Conservation (phyloP, 768 basidiomycete species). For the Russula foetens region DNA sequence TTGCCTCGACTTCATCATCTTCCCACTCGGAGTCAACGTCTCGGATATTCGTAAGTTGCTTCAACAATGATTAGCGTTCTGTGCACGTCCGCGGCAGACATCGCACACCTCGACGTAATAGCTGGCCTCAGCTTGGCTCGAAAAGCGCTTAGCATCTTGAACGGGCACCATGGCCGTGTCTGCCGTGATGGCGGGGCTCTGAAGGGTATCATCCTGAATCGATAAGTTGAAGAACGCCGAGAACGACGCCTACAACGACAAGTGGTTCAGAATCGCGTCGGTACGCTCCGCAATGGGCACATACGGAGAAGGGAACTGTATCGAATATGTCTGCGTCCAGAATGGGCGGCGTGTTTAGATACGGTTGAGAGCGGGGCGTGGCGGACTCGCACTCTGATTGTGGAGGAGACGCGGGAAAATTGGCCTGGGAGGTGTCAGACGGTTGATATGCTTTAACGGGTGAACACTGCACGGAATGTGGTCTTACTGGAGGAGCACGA, state of each 20-base stretch:
- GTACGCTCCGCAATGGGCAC: background rate
- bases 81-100: background rate
- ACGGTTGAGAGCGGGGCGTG: conserved; percentile 7
- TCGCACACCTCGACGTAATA: conserved; percentile 19
- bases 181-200: background rate
- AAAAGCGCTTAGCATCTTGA: conserved; percentile 2
- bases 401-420: conserved; percentile 10
- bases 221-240: conserved; percentile 11
- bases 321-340: conserved; percentile 18
- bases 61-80: background rate
- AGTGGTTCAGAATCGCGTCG: background rate
- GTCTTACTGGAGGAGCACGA: conserved; percentile 2
- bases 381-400: conserved; percentile 6
- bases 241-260: conserved; percentile 15
- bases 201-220: background rate
- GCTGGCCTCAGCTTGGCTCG: conserved; percentile 15
- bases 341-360: conserved; percentile 18
- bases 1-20: conserved; percentile 20
- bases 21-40: conserved; percentile 22
- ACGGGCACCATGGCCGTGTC: background rate
- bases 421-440: background rate
- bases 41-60: conserved; percentile 19
- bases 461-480: background rate
- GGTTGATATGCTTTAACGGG: background rate
- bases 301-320: conserved; percentile 20